Evolutionary conservation across 2,329 filamentous ascomycete genomes (phyloP).

Genomic region (Niveomyces coronatus): DNA sequence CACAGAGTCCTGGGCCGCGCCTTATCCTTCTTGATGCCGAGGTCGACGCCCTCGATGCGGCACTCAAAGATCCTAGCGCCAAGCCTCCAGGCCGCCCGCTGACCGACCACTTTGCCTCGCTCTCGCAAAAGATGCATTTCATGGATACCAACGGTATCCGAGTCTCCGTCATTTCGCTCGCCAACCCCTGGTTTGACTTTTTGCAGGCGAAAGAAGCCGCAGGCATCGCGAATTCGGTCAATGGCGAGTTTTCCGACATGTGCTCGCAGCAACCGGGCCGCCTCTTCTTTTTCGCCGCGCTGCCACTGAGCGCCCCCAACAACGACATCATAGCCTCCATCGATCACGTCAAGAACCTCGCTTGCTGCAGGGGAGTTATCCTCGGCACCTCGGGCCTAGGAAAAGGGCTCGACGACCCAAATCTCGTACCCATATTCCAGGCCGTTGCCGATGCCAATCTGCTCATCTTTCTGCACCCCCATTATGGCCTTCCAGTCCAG

Average conservation of each 20-base stretch:
- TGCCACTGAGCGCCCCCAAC: conserved; percentile 62
- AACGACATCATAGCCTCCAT: conserved; percentile 57
- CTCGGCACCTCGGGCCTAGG: conserved; percentile 78
- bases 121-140: conserved; percentile 70
- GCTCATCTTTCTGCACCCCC: conserved; percentile 77
- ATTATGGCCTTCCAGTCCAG: conserved; percentile 74
- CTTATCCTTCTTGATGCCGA: conserved; percentile 53
- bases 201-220: conserved; percentile 51
- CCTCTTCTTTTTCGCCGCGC: conserved; percentile 72
- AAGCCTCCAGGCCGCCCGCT: conserved; percentile 69
- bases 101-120: conserved; percentile 72
- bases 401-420: conserved; percentile 66
- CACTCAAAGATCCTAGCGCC: conserved; percentile 41
- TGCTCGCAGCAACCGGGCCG: conserved; percentile 56
- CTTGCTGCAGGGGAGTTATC: conserved; percentile 73
- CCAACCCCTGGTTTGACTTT: conserved; percentile 93
- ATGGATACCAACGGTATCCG: conserved; percentile 79
- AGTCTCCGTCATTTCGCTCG: conserved; percentile 76
- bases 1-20: conserved; percentile 44
- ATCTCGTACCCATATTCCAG: conserved; percentile 60
- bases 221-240: conserved; percentile 55
- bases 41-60: conserved; percentile 34
- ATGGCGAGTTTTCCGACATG: conserved; percentile 65
- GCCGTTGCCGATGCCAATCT: conserved; percentile 55
- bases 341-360: conserved; percentile 46